A percentile compares a stretch with the other conserved stretches of the same genome.
phyloP scores from a whole-genome alignment of 1,284 basidiomycete species.

The Anthracocystis panici-leucophaei region DNA sequence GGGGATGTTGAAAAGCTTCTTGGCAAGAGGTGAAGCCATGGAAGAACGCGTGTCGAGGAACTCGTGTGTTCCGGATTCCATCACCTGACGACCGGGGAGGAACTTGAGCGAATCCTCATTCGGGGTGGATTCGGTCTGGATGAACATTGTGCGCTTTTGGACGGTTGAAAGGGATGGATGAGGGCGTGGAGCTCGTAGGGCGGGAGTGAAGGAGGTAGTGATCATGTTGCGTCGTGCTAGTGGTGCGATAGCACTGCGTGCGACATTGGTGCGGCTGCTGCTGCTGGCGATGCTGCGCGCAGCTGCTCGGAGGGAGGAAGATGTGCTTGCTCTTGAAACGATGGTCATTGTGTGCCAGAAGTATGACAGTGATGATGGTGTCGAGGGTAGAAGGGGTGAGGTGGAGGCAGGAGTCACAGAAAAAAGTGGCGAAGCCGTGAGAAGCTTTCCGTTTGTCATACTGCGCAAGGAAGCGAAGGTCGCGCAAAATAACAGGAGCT shows the following conservation, averaged over 20 bases:
- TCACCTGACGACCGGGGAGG: conserved; percentile 90
- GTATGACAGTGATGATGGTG: neutral
- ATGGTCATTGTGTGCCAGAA: conserved; percentile 17
- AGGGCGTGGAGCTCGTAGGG: conserved; percentile 1
- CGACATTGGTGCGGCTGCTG: conserved; percentile 6
- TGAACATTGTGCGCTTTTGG: conserved; percentile 60
- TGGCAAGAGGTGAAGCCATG: conserved; percentile 84
- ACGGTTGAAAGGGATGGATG: neutral
- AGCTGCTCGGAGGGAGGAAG: conserved; percentile 17
- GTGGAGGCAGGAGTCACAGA: conserved; percentile 4
- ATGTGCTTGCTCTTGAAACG: conserved; percentile 22
- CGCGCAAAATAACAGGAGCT: conserved; percentile 7
- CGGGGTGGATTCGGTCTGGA: conserved; percentile 87
- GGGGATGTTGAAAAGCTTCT: conserved; percentile 90
- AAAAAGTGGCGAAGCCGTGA: conserved; percentile 13
- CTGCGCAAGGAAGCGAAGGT: conserved; percentile 9
- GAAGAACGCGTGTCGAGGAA: conserved; percentile 80
- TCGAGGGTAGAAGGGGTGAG: neutral
- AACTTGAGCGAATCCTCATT: conserved; percentile 99
- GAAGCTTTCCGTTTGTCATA: conserved; percentile 14
- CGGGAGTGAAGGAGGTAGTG: conserved; percentile 14
- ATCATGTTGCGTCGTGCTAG: conserved; percentile 22
- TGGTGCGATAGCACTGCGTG: conserved; percentile 7
- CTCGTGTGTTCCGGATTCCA: conserved; percentile 85
- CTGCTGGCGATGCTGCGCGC: conserved; percentile 11